Conservation (phyloP, 257 asterid species). For the Solanum rostratum region DNA sequence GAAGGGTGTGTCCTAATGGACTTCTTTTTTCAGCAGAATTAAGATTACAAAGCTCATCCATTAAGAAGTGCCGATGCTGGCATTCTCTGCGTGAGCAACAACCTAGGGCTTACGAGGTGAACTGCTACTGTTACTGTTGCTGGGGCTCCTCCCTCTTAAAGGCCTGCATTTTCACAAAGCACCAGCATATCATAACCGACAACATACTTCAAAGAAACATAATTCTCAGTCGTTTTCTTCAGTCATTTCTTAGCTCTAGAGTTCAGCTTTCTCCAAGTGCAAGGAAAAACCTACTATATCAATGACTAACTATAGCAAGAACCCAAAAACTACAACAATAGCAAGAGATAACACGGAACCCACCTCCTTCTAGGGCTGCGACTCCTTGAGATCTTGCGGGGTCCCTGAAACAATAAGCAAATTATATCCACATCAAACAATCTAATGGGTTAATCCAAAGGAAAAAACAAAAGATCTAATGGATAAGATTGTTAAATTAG, state of each 20-base stretch:
- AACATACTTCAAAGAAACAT: not conserved
- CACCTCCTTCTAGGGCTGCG: constrained; percentile 47
- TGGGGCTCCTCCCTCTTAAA: constrained; percentile 27
- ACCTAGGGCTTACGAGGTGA: constrained; percentile 21
- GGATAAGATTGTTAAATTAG: not conserved
- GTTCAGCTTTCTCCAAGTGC: not conserved
- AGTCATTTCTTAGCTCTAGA: not conserved
- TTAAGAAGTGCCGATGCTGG: not conserved
- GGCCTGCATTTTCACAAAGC: constrained; percentile 13
- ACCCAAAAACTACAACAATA: not conserved
- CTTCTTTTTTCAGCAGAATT: not conserved
- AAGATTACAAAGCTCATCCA: not conserved
- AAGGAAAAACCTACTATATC: not conserved
- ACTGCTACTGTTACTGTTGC: constrained; percentile 31
- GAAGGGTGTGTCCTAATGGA: not conserved
- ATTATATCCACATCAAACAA: not conserved
- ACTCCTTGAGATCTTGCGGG: constrained; percentile 29
- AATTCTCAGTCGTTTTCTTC: not conserved
- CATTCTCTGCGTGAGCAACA: not conserved
- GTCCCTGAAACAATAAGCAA: constrained; percentile 15
- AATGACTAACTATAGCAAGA: not conserved
- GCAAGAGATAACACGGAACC: not conserved
- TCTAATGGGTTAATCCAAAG: not conserved
- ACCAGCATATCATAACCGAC: not conserved
- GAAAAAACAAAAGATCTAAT: not conserved